A percentile compares a stretch with the other conserved stretches of the same genome.
These are phyloP conservation scores for Hysterium pulicare DNA, from an alignment of 2,329 filamentous ascomycete species.

Conservation along the genomic window DNA sequence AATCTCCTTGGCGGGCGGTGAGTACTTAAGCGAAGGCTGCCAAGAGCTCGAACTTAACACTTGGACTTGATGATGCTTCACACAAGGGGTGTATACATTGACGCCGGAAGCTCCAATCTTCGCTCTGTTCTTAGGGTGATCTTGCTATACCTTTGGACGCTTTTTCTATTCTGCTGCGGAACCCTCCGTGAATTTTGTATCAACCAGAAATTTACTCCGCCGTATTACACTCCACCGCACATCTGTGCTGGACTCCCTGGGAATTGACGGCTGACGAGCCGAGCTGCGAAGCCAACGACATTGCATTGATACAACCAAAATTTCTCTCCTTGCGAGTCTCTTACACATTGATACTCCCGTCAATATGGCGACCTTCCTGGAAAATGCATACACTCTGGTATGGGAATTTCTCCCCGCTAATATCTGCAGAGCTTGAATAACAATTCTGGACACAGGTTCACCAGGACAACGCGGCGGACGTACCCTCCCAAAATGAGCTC, in stretches of 20 bases:
- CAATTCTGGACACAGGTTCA: constrained; percentile 56
- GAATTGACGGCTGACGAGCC: constrained; percentile 33
- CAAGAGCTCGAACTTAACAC: constrained; percentile 26
- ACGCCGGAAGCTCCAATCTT: constrained; percentile 14
- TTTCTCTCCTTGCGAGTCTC: neutral
- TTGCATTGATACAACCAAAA: too few relatives aligned
- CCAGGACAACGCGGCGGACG: constrained; percentile 93
- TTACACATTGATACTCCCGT: constrained; percentile 13
- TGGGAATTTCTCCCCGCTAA: constrained; percentile 19
- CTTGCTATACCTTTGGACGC: too few relatives aligned
- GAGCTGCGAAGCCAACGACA: constrained; percentile 22
- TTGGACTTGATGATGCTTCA: constrained; percentile 30
- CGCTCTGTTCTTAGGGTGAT: constrained; percentile 12
- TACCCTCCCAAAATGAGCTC: constrained; percentile 85
- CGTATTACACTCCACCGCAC: constrained; percentile 26
- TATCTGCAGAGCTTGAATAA: constrained; percentile 25
- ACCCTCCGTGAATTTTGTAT: neutral
- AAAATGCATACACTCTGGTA: constrained; percentile 88
- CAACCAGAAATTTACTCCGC: too few relatives aligned
- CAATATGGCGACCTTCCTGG: constrained; percentile 91
- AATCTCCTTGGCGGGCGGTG: neutral
- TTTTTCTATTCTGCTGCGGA: too few relatives aligned
- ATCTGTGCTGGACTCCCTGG: constrained; percentile 19
- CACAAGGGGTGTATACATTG: constrained; percentile 17
- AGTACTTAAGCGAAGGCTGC: constrained; percentile 4